Conservation (phyloP, 495 filamentous ascomycete genomes). For the Penicillium taxi region DNA sequence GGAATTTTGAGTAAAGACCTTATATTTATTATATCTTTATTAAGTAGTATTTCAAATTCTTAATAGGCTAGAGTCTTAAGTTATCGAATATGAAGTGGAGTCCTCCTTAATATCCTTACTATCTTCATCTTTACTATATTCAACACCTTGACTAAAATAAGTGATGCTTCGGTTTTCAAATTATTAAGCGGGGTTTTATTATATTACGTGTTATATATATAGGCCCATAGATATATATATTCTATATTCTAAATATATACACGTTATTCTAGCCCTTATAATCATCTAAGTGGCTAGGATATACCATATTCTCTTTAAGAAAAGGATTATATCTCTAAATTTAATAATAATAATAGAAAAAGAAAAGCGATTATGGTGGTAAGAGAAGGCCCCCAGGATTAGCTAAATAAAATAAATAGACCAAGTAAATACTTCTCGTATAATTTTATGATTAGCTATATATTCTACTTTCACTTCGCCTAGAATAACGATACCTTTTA, state of each 20-base stretch:
- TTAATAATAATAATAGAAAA: not conserved
- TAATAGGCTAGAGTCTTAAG: not conserved
- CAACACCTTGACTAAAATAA: not conserved
- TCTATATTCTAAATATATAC: not conserved
- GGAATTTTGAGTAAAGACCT: too few species aligned
- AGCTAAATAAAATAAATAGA: not conserved
- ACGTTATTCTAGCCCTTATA: not conserved
- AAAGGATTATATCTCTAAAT: not conserved
- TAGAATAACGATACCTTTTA: not conserved
- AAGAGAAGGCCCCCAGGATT: not conserved
- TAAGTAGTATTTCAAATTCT: not conserved
- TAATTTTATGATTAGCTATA: not conserved
- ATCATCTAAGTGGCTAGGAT: not conserved
- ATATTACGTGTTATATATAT: not conserved
- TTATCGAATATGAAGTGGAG: not conserved
- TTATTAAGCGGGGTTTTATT: not conserved
- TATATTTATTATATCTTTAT: not conserved
- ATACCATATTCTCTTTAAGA: not conserved
- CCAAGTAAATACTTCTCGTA: not conserved
- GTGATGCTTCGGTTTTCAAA: not conserved
- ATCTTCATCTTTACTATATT: not conserved
- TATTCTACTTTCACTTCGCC: not conserved
- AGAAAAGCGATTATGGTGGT: not conserved
- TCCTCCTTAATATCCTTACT: not conserved
- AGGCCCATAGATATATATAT: not conserved